phyloP scores from a whole-genome alignment of 305 asterid species.

The Lippia alba region DNA sequence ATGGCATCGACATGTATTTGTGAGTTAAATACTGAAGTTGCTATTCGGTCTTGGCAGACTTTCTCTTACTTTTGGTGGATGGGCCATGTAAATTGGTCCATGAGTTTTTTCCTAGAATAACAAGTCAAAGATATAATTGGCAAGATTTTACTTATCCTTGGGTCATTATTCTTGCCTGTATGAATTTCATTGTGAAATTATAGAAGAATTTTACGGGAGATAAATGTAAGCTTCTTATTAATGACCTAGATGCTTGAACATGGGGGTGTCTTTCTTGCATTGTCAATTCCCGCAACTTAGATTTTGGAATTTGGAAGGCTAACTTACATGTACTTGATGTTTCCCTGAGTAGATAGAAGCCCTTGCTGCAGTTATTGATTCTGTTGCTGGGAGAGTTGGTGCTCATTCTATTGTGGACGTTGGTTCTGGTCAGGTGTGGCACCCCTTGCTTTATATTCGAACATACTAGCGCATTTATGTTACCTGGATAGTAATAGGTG shows the following conservation, averaged over 20 bases:
- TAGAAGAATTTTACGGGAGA: too few relatives aligned
- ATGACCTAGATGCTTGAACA: conserved; percentile 10
- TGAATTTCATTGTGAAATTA: too few relatives aligned
- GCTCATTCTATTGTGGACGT: conserved; percentile 68
- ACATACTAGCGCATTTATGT: not conserved
- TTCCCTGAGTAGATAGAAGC: conserved; percentile 64
- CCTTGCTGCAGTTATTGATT: conserved; percentile 72
- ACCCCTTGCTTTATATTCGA: conserved; percentile 22
- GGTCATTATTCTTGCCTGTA: too few relatives aligned
- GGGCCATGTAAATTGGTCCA: too few relatives aligned
- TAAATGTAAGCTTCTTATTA: conserved; percentile 6
- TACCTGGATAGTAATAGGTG: not conserved
- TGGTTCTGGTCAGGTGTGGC: conserved; percentile 90
- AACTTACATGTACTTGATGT: conserved; percentile 35
- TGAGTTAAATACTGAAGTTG: conserved; percentile 17
- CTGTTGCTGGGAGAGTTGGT: conserved; percentile 63
- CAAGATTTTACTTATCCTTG: too few relatives aligned
- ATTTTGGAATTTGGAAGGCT: conserved; percentile 34
- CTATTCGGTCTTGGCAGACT: conserved; percentile 11
- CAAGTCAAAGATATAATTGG: too few relatives aligned
- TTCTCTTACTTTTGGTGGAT: conserved; percentile 23
- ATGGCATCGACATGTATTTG: conserved; percentile 11
- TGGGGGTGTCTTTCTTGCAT: conserved; percentile 25
- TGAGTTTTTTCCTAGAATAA: too few relatives aligned
- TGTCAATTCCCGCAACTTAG: conserved; percentile 17